A percentile compares a stretch with the other conserved stretches of the same genome.
Evolutionary conservation across 208 protist species (phyloP).

Genomic region (Tritrichomonas foetus): DNA sequence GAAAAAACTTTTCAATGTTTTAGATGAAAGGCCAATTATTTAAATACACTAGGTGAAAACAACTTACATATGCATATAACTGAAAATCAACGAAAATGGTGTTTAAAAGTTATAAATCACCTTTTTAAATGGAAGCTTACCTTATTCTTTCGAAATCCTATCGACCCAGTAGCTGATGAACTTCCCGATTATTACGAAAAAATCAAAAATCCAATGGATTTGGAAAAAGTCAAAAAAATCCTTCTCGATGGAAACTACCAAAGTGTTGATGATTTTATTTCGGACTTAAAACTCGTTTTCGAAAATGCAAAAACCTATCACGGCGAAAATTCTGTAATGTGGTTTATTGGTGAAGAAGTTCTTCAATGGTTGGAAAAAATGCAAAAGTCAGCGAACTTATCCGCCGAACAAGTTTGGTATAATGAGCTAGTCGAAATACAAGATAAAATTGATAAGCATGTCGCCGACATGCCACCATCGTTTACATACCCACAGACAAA

Average conservation of each 20-base stretch:
- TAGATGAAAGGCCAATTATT: too few species aligned
- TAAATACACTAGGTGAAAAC: too few species aligned
- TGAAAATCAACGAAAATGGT: not conserved
- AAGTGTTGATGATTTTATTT: not conserved
- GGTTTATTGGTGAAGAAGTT: not conserved
- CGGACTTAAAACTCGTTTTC: not conserved
- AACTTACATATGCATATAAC: not conserved
- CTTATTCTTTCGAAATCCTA: not conserved
- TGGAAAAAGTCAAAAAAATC: not conserved
- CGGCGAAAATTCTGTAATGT: not conserved
- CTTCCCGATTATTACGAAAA: not conserved
- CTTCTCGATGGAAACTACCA: not conserved
- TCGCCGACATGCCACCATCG: not conserved
- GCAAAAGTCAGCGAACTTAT: not conserved
- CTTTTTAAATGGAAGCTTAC: not conserved
- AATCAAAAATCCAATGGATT: not conserved
- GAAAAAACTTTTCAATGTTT: too few species aligned
- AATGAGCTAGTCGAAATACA: not conserved
- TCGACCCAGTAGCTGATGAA: not conserved
- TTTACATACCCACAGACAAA: not conserved
- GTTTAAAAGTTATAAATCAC: not conserved
- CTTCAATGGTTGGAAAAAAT: not conserved
- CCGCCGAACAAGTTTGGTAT: not conserved
- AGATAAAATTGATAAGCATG: not conserved
- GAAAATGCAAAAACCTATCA: conserved; percentile 18